Conservation (phyloP, 257 asterid species). For the Solanum corneliomulleri region DNA sequence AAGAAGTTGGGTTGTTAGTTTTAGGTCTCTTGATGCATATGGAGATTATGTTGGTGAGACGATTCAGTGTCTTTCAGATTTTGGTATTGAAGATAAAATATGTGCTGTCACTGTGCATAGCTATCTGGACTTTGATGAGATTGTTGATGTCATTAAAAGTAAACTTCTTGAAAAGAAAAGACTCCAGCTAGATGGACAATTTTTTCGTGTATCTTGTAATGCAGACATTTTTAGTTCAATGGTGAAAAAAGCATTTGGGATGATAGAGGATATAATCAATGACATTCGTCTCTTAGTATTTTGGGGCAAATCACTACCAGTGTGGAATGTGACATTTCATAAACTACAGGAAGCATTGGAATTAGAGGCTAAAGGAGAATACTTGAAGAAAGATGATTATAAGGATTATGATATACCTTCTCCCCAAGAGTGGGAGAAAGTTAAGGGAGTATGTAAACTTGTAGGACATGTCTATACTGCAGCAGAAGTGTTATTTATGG, state of each 20-base stretch:
- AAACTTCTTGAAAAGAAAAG: not conserved
- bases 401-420: not conserved
- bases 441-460: constrained; percentile 1
- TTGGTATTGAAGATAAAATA: not conserved
- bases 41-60: not conserved
- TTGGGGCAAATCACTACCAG: not conserved
- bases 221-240: constrained; percentile 10
- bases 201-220: constrained; percentile 6
- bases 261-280: not conserved
- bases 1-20: not conserved
- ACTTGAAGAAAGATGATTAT: not conserved
- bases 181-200: not conserved
- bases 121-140: not conserved
- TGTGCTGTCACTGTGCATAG: not conserved
- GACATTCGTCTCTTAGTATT: not conserved
- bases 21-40: not conserved
- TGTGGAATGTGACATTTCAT: constrained; percentile 4
- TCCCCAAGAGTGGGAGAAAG: constrained; percentile 13
- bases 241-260: constrained; percentile 6
- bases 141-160: not conserved
- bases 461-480: constrained; percentile 1
- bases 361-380: constrained; percentile 6
- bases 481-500: constrained; percentile 8
- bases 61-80: constrained; percentile 5
- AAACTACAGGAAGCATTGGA: constrained; percentile 5